These are phyloP conservation scores for Zygotorulaspora florentina DNA, from an alignment of 805 yeast genomes.

Conservation along the genomic window DNA sequence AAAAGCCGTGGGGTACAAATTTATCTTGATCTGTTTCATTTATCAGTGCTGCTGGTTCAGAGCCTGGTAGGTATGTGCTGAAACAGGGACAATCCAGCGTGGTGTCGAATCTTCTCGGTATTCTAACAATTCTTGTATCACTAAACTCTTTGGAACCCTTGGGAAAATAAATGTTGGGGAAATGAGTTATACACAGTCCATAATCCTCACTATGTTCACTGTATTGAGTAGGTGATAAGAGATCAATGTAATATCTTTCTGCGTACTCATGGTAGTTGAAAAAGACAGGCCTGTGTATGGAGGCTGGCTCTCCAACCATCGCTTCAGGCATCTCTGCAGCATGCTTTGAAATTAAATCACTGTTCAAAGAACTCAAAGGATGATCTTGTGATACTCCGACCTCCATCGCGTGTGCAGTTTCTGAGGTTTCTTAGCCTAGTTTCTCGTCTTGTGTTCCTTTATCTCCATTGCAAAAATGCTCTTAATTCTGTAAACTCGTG, in stretches of 20 bases:
- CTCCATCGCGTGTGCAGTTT: neutral
- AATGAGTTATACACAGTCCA: constrained; percentile 55
- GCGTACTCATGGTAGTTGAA: constrained; percentile 68
- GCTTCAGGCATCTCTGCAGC: constrained; percentile 4
- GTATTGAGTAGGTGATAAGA: constrained; percentile 10
- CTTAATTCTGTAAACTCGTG: neutral
- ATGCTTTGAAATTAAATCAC: constrained; percentile 13
- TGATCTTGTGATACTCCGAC: constrained; percentile 1
- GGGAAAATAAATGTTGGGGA: constrained; percentile 53
- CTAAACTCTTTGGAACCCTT: constrained; percentile 28
- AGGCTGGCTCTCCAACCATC: constrained; percentile 17
- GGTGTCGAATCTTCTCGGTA: constrained; percentile 50
- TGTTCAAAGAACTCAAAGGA: constrained; percentile 15
- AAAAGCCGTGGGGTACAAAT: constrained; percentile 40
- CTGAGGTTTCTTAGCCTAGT: neutral
- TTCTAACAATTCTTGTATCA: constrained; percentile 55
- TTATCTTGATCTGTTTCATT: constrained; percentile 7
- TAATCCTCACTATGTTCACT: constrained; percentile 31
- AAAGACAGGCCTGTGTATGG: constrained; percentile 35
- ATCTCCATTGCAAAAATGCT: neutral
- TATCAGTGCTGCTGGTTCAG: constrained; percentile 57
- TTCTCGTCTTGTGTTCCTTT: constrained; percentile 3
- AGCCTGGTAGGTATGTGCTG: constrained; percentile 52
- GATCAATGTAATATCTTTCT: constrained; percentile 33
- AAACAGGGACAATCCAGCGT: constrained; percentile 49